A percentile compares a stretch with the other conserved stretches of the same genome.
Conservation (phyloP, 768 basidiomycete genomes). For the Megacollybia marginata region DNA sequence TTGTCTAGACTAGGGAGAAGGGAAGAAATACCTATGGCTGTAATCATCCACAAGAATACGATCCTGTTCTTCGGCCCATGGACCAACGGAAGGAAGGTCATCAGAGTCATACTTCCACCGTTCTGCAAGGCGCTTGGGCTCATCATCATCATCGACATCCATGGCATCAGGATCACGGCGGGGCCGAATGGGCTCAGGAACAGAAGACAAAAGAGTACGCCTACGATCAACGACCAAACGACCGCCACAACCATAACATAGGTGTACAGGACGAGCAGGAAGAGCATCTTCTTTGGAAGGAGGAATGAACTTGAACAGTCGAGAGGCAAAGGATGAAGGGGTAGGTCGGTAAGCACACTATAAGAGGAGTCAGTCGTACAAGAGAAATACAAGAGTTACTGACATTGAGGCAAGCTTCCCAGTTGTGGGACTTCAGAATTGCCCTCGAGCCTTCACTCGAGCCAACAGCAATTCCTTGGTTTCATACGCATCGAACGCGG, state of each 20-base stretch:
- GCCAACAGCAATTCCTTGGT: too few relatives aligned
- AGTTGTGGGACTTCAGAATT: conserved; percentile 64
- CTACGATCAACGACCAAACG: too few relatives aligned
- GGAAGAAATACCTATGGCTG: conserved; percentile 35
- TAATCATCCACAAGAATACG: conserved; percentile 80
- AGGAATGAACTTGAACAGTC: conserved; percentile 71
- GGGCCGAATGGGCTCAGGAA: too few relatives aligned
- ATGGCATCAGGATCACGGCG: too few relatives aligned
- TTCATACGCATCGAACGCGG: too few relatives aligned
- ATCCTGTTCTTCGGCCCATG: conserved; percentile 57
- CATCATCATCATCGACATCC: too few relatives aligned
- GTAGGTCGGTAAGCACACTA: too few relatives aligned
- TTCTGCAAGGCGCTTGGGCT: conserved; percentile 38
- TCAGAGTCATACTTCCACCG: conserved; percentile 68
- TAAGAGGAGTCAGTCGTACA: background rate
- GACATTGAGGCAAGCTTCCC: conserved; percentile 87
- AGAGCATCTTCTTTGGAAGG: too few relatives aligned
- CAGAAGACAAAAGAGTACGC: too few relatives aligned
- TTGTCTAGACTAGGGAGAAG: too few relatives aligned
- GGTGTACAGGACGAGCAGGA: conserved; percentile 52
- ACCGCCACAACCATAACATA: conserved; percentile 73
- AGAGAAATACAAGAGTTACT: conserved; percentile 12
- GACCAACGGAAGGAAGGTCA: conserved; percentile 46
- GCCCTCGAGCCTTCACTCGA: too few relatives aligned
- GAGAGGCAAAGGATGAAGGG: conserved; percentile 47